Evolutionary conservation across 305 asterid genomes (phyloP), one percentile per base, ranked within the genome.

Genomic region (Fraxinus paxiana): DNA sequence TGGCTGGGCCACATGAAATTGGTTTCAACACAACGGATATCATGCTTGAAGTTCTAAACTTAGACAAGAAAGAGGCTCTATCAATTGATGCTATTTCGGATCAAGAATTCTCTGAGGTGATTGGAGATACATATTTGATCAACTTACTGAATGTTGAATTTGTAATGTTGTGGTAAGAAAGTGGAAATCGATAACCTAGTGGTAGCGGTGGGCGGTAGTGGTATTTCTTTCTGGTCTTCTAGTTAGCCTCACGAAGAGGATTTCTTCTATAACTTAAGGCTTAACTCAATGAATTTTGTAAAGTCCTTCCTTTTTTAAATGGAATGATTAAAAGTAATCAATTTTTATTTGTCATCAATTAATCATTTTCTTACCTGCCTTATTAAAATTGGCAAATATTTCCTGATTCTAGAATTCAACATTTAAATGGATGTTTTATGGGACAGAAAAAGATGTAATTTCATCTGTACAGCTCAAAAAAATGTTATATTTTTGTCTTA

Each of bases 31-130:
- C 92, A 20, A 80, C 91, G 54, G 92, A 93, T 90, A 78, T 89
- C 82, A 88, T 91, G 93, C 93, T 96, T 79, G 98, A 96, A 90
- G 93, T 94, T 79, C 79, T 90, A 72, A 96, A 94, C 87, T 87
- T 96, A 76, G 88, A 91, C 91, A 93, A 90, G 89, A 96, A 88
- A 86, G 99, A 94, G 90, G 82, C 88, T 6, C 81, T 91, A 63
- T 86, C 96, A 54, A 78, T 94, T 80, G 98, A 93, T 86, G 82
- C 90, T 80, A 86, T 96, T 84, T 96, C 99, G 79, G 88, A 96
- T 89, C 92, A 90, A 79, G 98, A 90, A 63, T 92, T 93, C 78
- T 87, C 97, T 43, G 97, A 92, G 99, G 99, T 96, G 90, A 85
- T 74, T 46, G 10, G 56, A 81, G 77, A 77, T 70, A 13, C 28